Percentiles rank a stretch among this genome's conserved stretches.
Evolutionary conservation across 139 green algal genomes (phyloP).

Genomic region (Desmodesmus armatus): DNA sequence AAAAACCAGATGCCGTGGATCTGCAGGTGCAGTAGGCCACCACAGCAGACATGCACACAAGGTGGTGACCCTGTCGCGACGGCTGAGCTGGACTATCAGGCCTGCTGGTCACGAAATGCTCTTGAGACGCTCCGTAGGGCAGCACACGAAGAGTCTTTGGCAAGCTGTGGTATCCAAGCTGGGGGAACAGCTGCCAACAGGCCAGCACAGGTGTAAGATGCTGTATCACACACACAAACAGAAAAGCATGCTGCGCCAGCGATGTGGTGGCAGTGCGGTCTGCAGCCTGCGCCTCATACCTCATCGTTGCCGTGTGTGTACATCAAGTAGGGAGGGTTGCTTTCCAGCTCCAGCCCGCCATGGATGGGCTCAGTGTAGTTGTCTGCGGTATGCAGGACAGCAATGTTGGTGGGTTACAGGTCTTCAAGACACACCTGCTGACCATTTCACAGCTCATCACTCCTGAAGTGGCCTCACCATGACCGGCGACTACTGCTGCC

Average conservation of each 20-base stretch:
- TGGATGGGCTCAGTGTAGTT: slow-evolving; percentile 86
- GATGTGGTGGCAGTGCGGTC: background rate
- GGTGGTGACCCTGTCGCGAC: no score
- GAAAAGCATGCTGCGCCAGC: no score
- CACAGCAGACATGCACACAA: no score
- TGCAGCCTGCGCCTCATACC: slow-evolving; percentile 40
- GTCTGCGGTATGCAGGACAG: slow-evolving; percentile 56
- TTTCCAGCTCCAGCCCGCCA: slow-evolving; percentile 79
- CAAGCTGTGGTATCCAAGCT: no score
- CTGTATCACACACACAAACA: no score
- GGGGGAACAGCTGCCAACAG: no score
- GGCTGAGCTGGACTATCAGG: no score
- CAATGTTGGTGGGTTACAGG: background rate
- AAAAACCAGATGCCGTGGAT: slow-evolving; percentile 96
- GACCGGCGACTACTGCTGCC: background rate
- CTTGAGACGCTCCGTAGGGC: no score
- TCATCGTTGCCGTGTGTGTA: slow-evolving; percentile 81
- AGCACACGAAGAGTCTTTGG: no score
- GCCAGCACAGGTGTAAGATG: no score
- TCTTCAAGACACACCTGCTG: background rate
- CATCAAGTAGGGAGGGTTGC: slow-evolving; percentile 85
- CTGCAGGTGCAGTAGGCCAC: slow-evolving; percentile 53
- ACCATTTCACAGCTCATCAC: no score
- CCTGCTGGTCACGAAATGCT: no score
- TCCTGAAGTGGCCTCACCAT: background rate